Evolutionary conservation across 352 stramenopile genomes (phyloP), one percentile per base, ranked within the genome.

Genomic region (Phytophthora multivora): DNA sequence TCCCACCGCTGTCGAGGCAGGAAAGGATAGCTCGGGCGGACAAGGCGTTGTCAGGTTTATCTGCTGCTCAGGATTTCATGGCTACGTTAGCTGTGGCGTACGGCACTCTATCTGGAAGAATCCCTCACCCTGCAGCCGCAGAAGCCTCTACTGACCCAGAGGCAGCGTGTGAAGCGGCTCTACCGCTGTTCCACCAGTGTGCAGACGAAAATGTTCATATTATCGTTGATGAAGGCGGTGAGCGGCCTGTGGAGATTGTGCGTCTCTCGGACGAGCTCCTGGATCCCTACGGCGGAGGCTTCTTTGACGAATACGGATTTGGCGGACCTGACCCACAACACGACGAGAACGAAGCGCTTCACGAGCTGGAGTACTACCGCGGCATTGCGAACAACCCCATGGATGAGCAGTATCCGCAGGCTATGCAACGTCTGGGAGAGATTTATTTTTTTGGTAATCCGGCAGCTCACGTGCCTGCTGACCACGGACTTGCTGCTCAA

Each of bases 381-480:
- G 64, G 67, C 15, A 65, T 91, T 30, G 83, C 83, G 1, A 74
- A 63, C 16, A 87, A 90, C 33, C 81, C 80, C 0, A 75, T 78
- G 46, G 79, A 91, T 41, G 77, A 88, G 7, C 69, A 83, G 51
- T 90, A 74, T 56, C 57, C 72, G 9, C 71, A 80, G 40, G 85
- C 85, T 2, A 83, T 85, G 13, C 73, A 90, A 23, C 72, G 73
- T 23, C 75, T 94, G 10, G 85, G 77, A 7, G 83, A 91, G 63
- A 78, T 86, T 48, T 82, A 89, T 33, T 92, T 86, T 50, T 91
- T 89, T 31, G 85, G 85, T 6, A 80, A 94, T 39, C 71, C 71
- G 1, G 79, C 75, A 10, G 85, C 78, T 16, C 79, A 82, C 0
- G 67, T 94, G 0, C 58, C 58, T 3, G 67, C 69, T n/a, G 69